Conservation (phyloP, 805 yeast genomes). For the Hyphopichia homilentoma region DNA sequence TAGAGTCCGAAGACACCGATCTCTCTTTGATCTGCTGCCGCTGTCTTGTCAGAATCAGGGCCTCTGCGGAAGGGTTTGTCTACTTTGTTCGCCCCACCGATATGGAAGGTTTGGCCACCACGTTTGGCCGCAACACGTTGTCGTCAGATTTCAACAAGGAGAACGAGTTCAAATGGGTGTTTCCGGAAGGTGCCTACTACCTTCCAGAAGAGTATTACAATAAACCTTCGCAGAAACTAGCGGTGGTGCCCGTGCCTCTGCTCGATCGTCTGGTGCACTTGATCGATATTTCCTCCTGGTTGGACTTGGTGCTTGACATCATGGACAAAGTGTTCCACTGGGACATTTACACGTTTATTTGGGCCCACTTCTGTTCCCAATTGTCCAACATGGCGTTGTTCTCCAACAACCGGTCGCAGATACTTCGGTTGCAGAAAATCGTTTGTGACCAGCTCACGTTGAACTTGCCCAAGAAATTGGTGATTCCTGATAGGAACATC, state of each 20-base stretch:
- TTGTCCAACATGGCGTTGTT: constrained; percentile 56
- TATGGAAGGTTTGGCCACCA: constrained; percentile 63
- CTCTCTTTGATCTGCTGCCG: constrained; percentile 48
- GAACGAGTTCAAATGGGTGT: constrained; percentile 45
- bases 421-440: constrained; percentile 39
- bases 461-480: constrained; percentile 40
- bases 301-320: constrained; percentile 45
- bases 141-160: constrained; percentile 17
- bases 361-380: constrained; percentile 72
- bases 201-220: constrained; percentile 43
- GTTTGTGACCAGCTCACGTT: constrained; percentile 59
- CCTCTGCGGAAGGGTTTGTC: constrained; percentile 40
- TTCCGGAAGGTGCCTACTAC: constrained; percentile 54
- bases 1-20: constrained; percentile 29
- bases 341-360: constrained; percentile 65
- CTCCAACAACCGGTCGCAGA: constrained; percentile 31
- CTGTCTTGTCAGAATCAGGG: constrained; percentile 52
- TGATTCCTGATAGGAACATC: constrained; percentile 38
- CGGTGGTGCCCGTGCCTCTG: no score
- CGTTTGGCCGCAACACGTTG: constrained; percentile 48
- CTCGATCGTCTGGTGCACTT: constrained; percentile 7
- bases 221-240: constrained; percentile 21
- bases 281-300: constrained; percentile 50
- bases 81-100: constrained; percentile 53
- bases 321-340: constrained; percentile 56